phyloP scores from a whole-genome alignment of 768 basidiomycete species.

The Lepiota brunneoincarnata region DNA sequence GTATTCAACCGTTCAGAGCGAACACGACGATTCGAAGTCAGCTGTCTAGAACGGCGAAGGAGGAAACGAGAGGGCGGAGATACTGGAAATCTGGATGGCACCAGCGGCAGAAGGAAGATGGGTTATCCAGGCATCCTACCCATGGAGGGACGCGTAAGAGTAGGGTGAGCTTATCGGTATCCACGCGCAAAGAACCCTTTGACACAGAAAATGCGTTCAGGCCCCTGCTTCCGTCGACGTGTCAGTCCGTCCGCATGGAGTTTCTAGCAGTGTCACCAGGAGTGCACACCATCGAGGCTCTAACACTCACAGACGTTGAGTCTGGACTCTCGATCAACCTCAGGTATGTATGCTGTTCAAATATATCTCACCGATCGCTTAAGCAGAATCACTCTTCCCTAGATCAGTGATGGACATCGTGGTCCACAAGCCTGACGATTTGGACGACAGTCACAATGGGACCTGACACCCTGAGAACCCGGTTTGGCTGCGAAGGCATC shows the following conservation, averaged over 20 bases:
- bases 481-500: too few relatives aligned
- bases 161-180: conserved; percentile 60
- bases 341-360: conserved; percentile 45
- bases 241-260: conserved; percentile 84
- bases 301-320: conserved; percentile 75
- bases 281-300: conserved; percentile 69
- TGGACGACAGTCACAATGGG: neutral
- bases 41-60: conserved; percentile 55
- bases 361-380: neutral
- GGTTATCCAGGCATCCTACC: conserved; percentile 66
- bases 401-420: conserved; percentile 79
- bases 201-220: too few relatives aligned
- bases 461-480: neutral
- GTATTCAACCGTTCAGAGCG: conserved; percentile 80
- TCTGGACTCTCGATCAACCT: conserved; percentile 71
- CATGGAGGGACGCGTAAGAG: conserved; percentile 72
- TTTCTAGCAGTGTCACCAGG: conserved; percentile 81
- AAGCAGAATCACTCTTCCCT: conserved; percentile 9
- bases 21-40: conserved; percentile 77
- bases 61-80: conserved; percentile 37
- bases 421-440: conserved; percentile 53
- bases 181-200: neutral
- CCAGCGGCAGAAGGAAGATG: conserved; percentile 32
- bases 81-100: conserved; percentile 24
- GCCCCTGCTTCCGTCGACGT: conserved; percentile 75